Base-by-base conservation (phyloP, 2,329 filamentous ascomycete species). In the Zarea fungicola region DNA sequence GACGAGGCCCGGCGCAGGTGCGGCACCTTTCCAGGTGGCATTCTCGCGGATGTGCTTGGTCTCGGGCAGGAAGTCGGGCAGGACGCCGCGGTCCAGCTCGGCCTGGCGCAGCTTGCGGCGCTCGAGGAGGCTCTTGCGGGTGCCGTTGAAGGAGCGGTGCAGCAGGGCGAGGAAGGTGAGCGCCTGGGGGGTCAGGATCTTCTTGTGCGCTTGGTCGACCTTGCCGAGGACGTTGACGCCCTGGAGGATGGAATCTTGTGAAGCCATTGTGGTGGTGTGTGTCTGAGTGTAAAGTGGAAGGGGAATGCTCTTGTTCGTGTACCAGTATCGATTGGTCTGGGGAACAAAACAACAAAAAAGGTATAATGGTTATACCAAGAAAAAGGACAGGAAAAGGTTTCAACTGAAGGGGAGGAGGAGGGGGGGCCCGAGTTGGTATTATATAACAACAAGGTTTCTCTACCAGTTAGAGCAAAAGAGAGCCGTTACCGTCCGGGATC, bases 21-120 rank as follows among this genome's bases (percentile, higher is more conserved):
- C 81, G 36, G 93, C 90, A 54, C 89, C 93, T 73, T 83, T 93
- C 93, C 93, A 99, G 60, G 90, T 84, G 66, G 87, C 81, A 70
- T 96, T 88, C 61, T 97, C 91, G 61, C 93, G 89, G 68, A 99
- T 91, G 74, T 93, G 86, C 74, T 83, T 91, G 52, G 93, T 97
- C 80, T 97, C 89, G 52, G 91, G 89, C 47, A 97, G 81, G 76
- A 99, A 97, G 71, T 97, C 91, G 54, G 90, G 90, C 37, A 96
- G 78, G 48, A 82, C 72, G 58, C 93, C 93, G 66, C 85, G 86
- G 75, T 97, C 92, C 55, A 97, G 83, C 79, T 96, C 91, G 58
- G 87, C 85, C 75, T 97, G 93, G 64, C 92, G 87, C 58, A 85
- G 74, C 60, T 86, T 80, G 61, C 93, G 89, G 62, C 90, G 84